phyloP scores from a whole-genome alignment of 129 eudicot species.

The Saussurea involucrata region DNA sequence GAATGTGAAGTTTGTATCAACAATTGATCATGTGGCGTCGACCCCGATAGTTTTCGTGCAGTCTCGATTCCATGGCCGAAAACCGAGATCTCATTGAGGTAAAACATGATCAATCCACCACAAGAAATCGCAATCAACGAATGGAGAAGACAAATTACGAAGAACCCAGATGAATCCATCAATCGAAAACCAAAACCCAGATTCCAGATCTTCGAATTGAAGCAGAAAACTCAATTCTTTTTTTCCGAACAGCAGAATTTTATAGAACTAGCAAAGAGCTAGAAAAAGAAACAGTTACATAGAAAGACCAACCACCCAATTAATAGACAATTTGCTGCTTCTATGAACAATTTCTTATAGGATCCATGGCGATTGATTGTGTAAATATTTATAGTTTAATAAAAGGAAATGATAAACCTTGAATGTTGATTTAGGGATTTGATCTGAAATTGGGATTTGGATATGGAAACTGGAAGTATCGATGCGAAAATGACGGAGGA shows the following conservation, averaged over 20 bases:
- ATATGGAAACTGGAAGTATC: conserved; percentile 13
- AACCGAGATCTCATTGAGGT: conserved; percentile 60
- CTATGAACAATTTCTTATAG: too few relatives aligned
- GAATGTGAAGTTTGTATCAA: conserved; percentile 60
- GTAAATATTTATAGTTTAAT: background rate
- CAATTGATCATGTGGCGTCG: conserved; percentile 70
- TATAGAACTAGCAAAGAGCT: too few relatives aligned
- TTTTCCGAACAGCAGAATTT: too few relatives aligned
- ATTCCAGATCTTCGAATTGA: background rate
- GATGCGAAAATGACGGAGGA: conserved; percentile 23
- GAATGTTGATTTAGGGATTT: conserved; percentile 1
- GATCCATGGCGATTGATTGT: background rate
- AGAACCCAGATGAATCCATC: conserved; percentile 70
- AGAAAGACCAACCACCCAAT: too few relatives aligned
- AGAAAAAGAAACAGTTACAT: too few relatives aligned
- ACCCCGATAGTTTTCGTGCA: conserved; percentile 60
- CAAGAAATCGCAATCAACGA: conserved; percentile 45
- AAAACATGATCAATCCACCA: conserved; percentile 70
- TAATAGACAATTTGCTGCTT: too few relatives aligned
- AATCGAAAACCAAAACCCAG: background rate
- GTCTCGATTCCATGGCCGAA: conserved; percentile 70
- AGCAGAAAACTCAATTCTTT: too few relatives aligned
- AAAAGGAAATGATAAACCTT: background rate
- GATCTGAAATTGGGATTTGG: conserved; percentile 26
- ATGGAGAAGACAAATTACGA: conserved; percentile 56